phyloP scores from a whole-genome alignment of 352 stramenopile genomes.

The Globisporangium emineosum region DNA sequence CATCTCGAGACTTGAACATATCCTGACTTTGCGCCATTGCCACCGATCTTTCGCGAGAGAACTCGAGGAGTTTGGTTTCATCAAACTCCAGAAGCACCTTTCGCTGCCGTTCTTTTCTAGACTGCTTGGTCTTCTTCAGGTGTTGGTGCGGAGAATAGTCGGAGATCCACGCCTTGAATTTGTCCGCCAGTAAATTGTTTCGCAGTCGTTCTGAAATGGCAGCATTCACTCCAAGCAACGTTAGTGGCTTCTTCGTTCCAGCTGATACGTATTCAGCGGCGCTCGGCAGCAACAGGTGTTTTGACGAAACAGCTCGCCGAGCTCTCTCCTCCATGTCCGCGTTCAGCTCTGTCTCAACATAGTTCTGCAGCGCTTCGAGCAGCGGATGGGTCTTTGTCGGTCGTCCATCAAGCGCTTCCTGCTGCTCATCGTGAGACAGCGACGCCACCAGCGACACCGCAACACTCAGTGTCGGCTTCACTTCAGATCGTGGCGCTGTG shows the following conservation, averaged over 20 bases:
- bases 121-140: slow-evolving; percentile 28
- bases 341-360: slow-evolving; percentile 50
- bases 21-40: slow-evolving; percentile 13
- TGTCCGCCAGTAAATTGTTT: slow-evolving; percentile 32
- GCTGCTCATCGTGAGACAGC: slow-evolving; percentile 66
- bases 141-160: slow-evolving; percentile 40
- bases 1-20: slow-evolving; percentile 20
- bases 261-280: slow-evolving; percentile 34
- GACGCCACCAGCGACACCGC: slow-evolving; percentile 70
- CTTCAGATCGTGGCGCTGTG: slow-evolving; percentile 17
- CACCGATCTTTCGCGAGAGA: slow-evolving; percentile 17
- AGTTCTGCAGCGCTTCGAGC: slow-evolving; percentile 62
- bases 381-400: slow-evolving; percentile 63
- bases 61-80: slow-evolving; percentile 26
- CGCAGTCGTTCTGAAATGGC: slow-evolving; percentile 35
- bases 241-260: slow-evolving; percentile 10
- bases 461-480: slow-evolving; percentile 50
- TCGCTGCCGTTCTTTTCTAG: slow-evolving; percentile 37
- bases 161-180: slow-evolving; percentile 44
- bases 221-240: slow-evolving; percentile 33
- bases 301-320: slow-evolving; percentile 19
- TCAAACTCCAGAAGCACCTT: slow-evolving; percentile 46
- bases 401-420: slow-evolving; percentile 57
- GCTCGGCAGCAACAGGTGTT: slow-evolving; percentile 34
- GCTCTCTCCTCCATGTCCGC: slow-evolving; percentile 22